These are phyloP conservation scores for Tetrahymena thermophila DNA, from an alignment of 73 alveolate species.

Conservation along the genomic window DNA sequence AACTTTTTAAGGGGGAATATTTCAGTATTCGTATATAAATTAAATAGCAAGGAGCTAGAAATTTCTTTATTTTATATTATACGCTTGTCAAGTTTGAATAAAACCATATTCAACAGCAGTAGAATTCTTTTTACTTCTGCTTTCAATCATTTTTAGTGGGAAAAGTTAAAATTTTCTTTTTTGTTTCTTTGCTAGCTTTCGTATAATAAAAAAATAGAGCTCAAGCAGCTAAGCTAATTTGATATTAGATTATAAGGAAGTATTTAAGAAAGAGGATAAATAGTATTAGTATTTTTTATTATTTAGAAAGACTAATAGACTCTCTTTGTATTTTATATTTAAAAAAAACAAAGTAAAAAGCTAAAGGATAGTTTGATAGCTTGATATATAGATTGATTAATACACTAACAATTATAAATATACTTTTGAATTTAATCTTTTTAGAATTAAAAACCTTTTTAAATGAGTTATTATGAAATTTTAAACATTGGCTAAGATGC, in stretches of 20 bases:
- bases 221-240: not conserved
- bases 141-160: not conserved
- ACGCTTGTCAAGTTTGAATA: not conserved
- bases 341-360: not conserved
- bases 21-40: not conserved
- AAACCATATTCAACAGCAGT: not conserved
- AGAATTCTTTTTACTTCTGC: not conserved
- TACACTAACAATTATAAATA: not conserved
- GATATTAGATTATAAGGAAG: not conserved
- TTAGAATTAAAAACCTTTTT: not conserved
- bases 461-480: not conserved
- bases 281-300: no score
- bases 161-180: no score
- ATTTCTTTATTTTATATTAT: not conserved
- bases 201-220: not conserved
- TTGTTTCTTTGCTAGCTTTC: not conserved
- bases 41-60: not conserved
- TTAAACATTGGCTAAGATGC: not conserved
- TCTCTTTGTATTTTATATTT: not conserved
- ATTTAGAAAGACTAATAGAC: not conserved
- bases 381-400: not conserved
- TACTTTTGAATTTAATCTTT: not conserved
- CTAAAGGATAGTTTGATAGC: not conserved
- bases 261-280: not conserved
- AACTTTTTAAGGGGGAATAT: not conserved